phyloP scores from a whole-genome alignment of 1,284 basidiomycete species.

The Fomitopsis betulina region DNA sequence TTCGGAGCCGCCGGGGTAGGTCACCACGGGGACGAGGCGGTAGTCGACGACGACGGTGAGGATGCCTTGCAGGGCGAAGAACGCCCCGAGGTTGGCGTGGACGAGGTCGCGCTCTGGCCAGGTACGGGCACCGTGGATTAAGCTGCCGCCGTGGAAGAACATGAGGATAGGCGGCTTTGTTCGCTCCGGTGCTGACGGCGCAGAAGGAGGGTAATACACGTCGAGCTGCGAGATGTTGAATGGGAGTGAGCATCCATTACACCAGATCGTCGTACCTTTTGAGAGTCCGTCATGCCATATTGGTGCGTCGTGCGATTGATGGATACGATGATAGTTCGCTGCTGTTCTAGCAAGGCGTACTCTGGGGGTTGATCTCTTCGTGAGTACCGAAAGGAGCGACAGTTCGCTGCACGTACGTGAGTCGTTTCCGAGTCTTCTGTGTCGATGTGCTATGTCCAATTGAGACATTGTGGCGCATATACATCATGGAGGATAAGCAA shows the following conservation, averaged over 20 bases:
- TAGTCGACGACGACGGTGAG: conserved; percentile 2
- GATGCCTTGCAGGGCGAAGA: conserved; percentile 3
- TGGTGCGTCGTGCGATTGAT: background rate
- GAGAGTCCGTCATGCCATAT: background rate
- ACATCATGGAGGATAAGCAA: no score
- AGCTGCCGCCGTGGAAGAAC: conserved; percentile 3
- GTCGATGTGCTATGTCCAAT: no score
- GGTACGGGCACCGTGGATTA: background rate
- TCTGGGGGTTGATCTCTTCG: background rate
- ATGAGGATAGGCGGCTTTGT: background rate
- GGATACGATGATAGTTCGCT: background rate
- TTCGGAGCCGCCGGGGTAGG: background rate
- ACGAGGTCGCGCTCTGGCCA: background rate
- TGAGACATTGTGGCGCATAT: no score
- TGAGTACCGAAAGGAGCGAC: no score
- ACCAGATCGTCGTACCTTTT: background rate
- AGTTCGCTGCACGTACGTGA: no score
- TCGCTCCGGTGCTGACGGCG: background rate
- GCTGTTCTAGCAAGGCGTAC: background rate
- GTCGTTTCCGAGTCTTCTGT: background rate
- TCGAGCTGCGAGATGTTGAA: background rate
- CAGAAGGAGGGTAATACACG: background rate
- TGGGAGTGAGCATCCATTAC: background rate
- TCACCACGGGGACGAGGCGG: background rate
- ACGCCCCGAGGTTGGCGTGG: conserved; percentile 3